phyloP scores from a whole-genome alignment of 345 rosid genomes.

The Eucalyptus marginata region DNA sequence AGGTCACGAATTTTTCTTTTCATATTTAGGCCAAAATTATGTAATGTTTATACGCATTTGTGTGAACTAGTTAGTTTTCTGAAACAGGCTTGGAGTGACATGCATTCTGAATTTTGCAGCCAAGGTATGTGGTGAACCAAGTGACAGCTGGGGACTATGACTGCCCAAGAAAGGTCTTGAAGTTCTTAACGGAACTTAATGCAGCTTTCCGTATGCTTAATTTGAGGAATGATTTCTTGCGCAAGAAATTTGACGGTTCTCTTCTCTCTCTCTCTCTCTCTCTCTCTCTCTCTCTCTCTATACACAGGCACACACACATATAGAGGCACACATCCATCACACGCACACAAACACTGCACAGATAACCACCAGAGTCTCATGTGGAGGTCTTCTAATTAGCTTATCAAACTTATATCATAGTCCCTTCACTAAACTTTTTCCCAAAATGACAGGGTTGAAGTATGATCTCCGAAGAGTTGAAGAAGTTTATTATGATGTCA shows the following conservation, averaged over 20 bases:
- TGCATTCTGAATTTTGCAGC: conserved; percentile 26
- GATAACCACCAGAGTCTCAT: not conserved
- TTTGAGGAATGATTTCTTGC: conserved; percentile 89
- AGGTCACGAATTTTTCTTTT: not conserved
- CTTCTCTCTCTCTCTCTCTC: not conserved
- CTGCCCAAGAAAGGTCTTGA: conserved; percentile 82
- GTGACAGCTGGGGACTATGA: conserved; percentile 90
- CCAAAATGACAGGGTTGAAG: conserved; percentile 50
- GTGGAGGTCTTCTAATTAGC: not conserved
- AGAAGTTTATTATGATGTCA: conserved; percentile 84
- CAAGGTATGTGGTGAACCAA: conserved; percentile 84
- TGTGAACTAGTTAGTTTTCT: not conserved
- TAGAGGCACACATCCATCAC: not conserved
- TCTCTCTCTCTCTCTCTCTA: not conserved
- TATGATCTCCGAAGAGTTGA: conserved; percentile 81
- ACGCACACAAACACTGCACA: not conserved
- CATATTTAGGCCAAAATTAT: not conserved
- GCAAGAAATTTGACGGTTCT: conserved; percentile 90
- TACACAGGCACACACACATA: not conserved
- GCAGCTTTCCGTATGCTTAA: conserved; percentile 91
- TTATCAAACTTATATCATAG: not conserved
- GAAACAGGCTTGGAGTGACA: not conserved
- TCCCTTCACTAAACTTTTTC: not conserved
- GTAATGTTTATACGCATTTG: not conserved
- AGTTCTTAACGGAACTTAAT: conserved; percentile 79